Base-by-base conservation (phyloP, 2,329 filamentous ascomycete genomes). In the Ascochyta koolunga region DNA sequence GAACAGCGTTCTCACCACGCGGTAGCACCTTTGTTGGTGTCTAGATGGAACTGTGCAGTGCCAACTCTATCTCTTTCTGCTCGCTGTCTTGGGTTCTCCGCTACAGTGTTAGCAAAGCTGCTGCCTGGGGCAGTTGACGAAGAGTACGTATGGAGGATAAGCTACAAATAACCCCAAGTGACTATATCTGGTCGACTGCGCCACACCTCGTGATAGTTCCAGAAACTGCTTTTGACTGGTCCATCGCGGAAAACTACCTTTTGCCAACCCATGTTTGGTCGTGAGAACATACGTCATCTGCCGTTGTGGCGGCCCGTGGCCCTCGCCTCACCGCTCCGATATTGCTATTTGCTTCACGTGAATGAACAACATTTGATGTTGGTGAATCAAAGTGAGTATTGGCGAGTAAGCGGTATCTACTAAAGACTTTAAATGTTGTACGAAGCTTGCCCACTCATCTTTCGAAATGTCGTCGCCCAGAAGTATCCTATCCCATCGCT, bases 181-280 rank as follows among this genome's bases (percentile, higher is more conserved):
- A 70, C 58, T 62, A 65, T 60, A 61, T 54, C 38, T 56, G 42
- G 25, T 22, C 6, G 29, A 31, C 56, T 62, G 62, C 60, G 66
- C 65, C 67, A 67, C 64, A 60, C 54, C 63, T 64, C 66, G 65
- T 70, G 66, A 67, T 56, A 32, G 37, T 16, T 18, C 3, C 15
- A 16, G n/a, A n/a, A 18, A 16, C 22, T 29, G 5, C 15, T 11
- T 40, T 13, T 49, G 44, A 54, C 39, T 48, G 39, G 44, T 19
- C 6, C 33, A 19, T 18, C 10, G 5, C 16, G n/a, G 4, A 37
- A 22, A n/a, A 41, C 13, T 40, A 29, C 41, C 25, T 45, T 49
- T 25, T 38, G 44, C 33, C n/a, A 31, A 40, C n/a, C 35, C 40
- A 31, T 49, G 39, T 35, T 40, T 45, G 36, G 25, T 49, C 33